phyloP scores from a whole-genome alignment of 2,329 filamentous ascomycete species.

The Sordariomycetes sp. region DNA sequence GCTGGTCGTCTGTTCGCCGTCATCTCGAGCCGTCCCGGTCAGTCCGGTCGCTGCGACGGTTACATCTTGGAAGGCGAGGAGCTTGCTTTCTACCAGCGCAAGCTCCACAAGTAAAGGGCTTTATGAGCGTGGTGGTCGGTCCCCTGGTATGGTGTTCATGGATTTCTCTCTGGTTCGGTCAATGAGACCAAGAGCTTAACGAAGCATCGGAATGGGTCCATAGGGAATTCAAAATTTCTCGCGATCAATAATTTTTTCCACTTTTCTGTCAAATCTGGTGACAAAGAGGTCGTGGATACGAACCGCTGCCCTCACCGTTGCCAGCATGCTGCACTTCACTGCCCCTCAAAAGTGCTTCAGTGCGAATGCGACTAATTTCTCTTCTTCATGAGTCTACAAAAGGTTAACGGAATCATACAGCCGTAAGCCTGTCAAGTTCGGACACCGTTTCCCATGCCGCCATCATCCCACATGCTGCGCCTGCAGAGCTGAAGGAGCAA shows the following conservation, averaged over 20 bases:
- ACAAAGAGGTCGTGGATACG: too few relatives aligned
- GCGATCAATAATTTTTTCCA: neutral
- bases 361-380: too few relatives aligned
- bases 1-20: slow-evolving; percentile 95
- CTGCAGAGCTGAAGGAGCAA: too few relatives aligned
- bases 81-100: slow-evolving; percentile 99
- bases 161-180: slow-evolving; percentile 24
- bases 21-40: slow-evolving; percentile 84
- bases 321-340: too few relatives aligned
- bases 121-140: slow-evolving; percentile 8
- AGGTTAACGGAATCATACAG: neutral
- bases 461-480: neutral
- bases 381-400: neutral
- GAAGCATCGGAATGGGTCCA: slow-evolving; percentile 27
- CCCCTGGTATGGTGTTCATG: slow-evolving; percentile 26
- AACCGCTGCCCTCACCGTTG: too few relatives aligned
- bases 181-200: slow-evolving; percentile 21
- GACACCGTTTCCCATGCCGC: neutral
- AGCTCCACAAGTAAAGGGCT: slow-evolving; percentile 84
- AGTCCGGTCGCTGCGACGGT: slow-evolving; percentile 93
- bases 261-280: neutral
- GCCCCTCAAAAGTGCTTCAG: too few relatives aligned
- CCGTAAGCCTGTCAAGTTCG: neutral
- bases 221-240: slow-evolving; percentile 22
- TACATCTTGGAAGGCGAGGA: slow-evolving; percentile 99